These are phyloP conservation scores for Talaromyces sp. DNA, from an alignment of 2,329 filamentous ascomycete genomes.

Conservation along the genomic window DNA sequence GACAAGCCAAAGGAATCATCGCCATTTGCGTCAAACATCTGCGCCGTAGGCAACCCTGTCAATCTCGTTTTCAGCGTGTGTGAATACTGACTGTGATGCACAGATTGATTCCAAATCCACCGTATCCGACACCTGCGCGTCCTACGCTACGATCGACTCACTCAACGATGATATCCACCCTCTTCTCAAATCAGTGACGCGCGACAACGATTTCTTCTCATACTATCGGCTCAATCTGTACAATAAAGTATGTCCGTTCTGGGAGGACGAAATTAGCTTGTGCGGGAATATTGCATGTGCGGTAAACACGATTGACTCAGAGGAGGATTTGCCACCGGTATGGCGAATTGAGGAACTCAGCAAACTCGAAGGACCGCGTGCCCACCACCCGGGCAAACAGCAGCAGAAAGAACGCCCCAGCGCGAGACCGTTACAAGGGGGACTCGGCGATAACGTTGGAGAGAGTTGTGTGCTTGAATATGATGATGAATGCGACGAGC, in stretches of 20 bases:
- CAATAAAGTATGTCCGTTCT: slow-evolving; percentile 92
- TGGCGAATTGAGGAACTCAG: slow-evolving; percentile 91
- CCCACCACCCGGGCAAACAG: slow-evolving; percentile 77
- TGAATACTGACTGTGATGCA: slow-evolving; percentile 8
- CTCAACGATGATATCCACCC: slow-evolving; percentile 77
- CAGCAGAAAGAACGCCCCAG: slow-evolving; percentile 67
- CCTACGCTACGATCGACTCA: slow-evolving; percentile 82
- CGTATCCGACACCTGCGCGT: slow-evolving; percentile 90
- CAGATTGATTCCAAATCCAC: slow-evolving; percentile 86
- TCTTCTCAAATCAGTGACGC: slow-evolving; percentile 74
- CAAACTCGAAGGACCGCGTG: slow-evolving; percentile 85
- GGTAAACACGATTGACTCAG: slow-evolving; percentile 90
- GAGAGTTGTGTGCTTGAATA: slow-evolving; percentile 98
- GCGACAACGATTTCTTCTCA: slow-evolving; percentile 93
- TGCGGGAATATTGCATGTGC: slow-evolving; percentile 97
- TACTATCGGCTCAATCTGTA: slow-evolving; percentile 95
- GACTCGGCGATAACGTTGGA: slow-evolving; percentile 78
- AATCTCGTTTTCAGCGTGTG: background rate
- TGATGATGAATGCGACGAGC: slow-evolving; percentile 93
- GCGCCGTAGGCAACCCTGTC: slow-evolving; percentile 49
- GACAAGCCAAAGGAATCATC: slow-evolving; percentile 37
- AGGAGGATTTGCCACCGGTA: slow-evolving; percentile 85
- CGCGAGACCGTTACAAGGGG: slow-evolving; percentile 72
- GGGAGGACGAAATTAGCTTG: slow-evolving; percentile 88
- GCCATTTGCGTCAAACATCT: slow-evolving; percentile 45